A percentile compares a stretch with the other conserved stretches of the same genome.
Evolutionary conservation across 1,139 yeast genomes (phyloP).

Genomic region (Arxiozyma telluris): DNA sequence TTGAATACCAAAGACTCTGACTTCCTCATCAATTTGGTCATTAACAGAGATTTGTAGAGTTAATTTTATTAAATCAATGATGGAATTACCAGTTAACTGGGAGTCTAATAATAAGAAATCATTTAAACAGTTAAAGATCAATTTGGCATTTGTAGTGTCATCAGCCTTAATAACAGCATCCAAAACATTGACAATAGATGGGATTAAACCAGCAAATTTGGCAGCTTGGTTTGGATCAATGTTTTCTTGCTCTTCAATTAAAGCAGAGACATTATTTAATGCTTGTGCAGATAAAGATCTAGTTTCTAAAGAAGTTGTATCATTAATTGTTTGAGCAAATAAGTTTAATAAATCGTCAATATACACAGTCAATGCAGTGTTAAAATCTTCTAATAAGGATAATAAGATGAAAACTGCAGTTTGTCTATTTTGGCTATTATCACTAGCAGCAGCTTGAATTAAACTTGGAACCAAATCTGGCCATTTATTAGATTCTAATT

Average conservation of each 20-base stretch:
- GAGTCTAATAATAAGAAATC: slow-evolving; percentile 69
- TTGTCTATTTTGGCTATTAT: slow-evolving; percentile 61
- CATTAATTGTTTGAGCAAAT: slow-evolving; percentile 59
- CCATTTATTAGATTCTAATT: slow-evolving; percentile 64
- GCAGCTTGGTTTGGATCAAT: slow-evolving; percentile 43
- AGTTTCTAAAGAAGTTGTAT: slow-evolving; percentile 57
- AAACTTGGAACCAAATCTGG: slow-evolving; percentile 65
- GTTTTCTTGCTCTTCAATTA: slow-evolving; percentile 49
- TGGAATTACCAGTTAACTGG: slow-evolving; percentile 68
- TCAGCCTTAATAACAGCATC: slow-evolving; percentile 62
- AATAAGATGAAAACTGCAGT: slow-evolving; percentile 74
- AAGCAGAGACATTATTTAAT: slow-evolving; percentile 64
- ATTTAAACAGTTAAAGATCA: slow-evolving; percentile 79
- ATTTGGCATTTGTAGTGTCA: slow-evolving; percentile 65
- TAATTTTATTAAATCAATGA: slow-evolving; percentile 60
- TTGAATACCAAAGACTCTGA: slow-evolving; percentile 75
- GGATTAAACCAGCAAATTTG: slow-evolving; percentile 60
- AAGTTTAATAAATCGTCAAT: slow-evolving; percentile 60
- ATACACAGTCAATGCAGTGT: slow-evolving; percentile 53
- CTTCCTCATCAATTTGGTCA: slow-evolving; percentile 64
- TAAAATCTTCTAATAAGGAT: slow-evolving; percentile 69
- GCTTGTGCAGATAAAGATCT: slow-evolving; percentile 81
- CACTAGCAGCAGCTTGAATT: slow-evolving; percentile 58
- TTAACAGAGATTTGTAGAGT: slow-evolving; percentile 70
- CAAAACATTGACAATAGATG: slow-evolving; percentile 74